Evolutionary conservation across 805 yeast species (phyloP), one percentile per base, ranked within the genome.

Genomic region (Suhomyces faveliae): DNA sequence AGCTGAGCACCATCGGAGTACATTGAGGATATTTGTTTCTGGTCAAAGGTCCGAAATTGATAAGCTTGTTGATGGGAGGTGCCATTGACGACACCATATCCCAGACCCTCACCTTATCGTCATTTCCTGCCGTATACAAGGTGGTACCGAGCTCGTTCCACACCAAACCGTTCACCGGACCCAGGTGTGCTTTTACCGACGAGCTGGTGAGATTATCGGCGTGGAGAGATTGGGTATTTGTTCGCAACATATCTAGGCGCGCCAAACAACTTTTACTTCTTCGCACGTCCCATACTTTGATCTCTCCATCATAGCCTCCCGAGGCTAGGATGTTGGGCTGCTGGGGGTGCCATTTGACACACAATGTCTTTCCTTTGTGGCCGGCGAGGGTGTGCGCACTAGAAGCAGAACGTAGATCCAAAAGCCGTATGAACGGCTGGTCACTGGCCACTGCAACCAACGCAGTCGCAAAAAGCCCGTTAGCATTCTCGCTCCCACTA

Each of bases 221-320:
- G 19, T 51, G 58, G 25, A 48, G 33, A 9, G 49, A 46, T 20
- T 51, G 53, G 46, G 49, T 50, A 40, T 67, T 70, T 1, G 82
- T 76, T 13, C 76, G 66, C 35, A 74, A 64, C 71, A 81, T 70
- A 59, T 89, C 91, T 49, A 89, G 64, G 12, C 82, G 74, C 39
- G 83, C 75, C 20, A 88, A 63, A 57, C 89, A 84, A 29, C 85
- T 77, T 13, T 74, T 72, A 20, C 88, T 79, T 42, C 86, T 68
- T 41, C 98, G 68, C 9, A 89, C 77, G 61, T 91, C 98, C 97
- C 97, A 91, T 0, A 91, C 61, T 45, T 87, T 76, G 7, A 87
- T 83, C 40, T 84, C 84, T 0, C 97, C 97, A 55, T 85, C 89
- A 13, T 80, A 77, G 17, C 92, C 90, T 1, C 96, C 96, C 3